Base-by-base conservation (phyloP, 192 early-diverging fungal species). In the Coemansia sp. region DNA sequence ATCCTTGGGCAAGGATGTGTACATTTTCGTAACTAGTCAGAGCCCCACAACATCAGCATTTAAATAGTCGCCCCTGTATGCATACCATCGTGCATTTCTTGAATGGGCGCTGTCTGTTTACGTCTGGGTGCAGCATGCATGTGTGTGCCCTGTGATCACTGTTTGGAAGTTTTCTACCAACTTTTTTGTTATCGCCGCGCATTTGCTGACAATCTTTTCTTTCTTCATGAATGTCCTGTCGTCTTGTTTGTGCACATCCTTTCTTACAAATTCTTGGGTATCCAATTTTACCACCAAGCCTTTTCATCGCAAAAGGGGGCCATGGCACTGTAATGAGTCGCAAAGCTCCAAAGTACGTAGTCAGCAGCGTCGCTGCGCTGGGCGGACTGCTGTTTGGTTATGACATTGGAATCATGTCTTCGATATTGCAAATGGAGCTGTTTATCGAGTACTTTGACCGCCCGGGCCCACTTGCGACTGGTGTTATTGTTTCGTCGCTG, bases 401-500 rank as follows among this genome's bases (percentile, higher is more conserved):
- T 55, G 67, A 69, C 38, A 69, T 57, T 20, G 67, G 67, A 11
- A 62, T 69, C 46, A 69, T 69, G 67, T 56, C 67, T 15, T 62
- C 60, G 31, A 69, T 71, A 11, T 52, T 87, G 60, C 85, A 83
- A 64, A 90, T 91, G 89, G 65, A 60, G 14, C 68, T 71, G 50
- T 91, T 85, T 47, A 82, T 82, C 25, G 52, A 65, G 6, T 89
- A 86, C 70, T 91, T 89, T 61, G 46, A 78, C 51, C 21, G 70
- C 21, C 87, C 86, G 0, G 69, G 64, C 22, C 56, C 82, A 6
- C 57, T 84, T 9, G 62, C 78, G 8, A 75, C 79, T 44, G 86
- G 86, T 42, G 78, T 82, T 38, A 86, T 89, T 53, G 83, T 84
- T 31, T 85, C 84, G 38, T 77, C 84, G 53, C 80, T 91, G 70